A percentile compares a stretch with the other conserved stretches of the same genome.
Evolutionary conservation across 495 filamentous ascomycete genomes (phyloP).

Genomic region (Tuber brumale): DNA sequence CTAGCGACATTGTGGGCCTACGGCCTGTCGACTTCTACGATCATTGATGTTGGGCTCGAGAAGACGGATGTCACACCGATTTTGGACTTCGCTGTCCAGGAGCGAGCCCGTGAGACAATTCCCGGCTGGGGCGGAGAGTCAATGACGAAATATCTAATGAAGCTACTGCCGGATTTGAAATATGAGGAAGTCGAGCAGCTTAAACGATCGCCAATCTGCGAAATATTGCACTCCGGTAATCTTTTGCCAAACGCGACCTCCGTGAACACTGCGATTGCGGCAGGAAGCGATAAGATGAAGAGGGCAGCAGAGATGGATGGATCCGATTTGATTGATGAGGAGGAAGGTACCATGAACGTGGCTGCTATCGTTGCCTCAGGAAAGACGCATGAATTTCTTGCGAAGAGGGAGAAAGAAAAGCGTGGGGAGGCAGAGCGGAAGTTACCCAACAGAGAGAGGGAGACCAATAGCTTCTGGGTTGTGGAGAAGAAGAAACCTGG

Average conservation of each 20-base stretch:
- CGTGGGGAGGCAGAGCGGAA: constrained; percentile 54
- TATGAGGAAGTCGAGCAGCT: constrained; percentile 67
- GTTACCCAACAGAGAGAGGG: constrained; percentile 75
- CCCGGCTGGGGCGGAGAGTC: constrained; percentile 74
- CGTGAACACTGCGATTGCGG: constrained; percentile 43
- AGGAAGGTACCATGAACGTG: constrained; percentile 86
- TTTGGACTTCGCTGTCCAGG: constrained; percentile 63
- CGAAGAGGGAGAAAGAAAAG: constrained; percentile 87
- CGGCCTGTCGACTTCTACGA: constrained; percentile 64
- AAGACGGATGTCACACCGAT: constrained; percentile 91
- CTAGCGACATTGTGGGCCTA: constrained; percentile 78
- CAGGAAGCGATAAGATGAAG: constrained; percentile 41
- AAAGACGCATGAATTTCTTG: constrained; percentile 85
- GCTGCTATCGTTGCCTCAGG: constrained; percentile 88
- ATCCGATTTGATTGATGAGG: constrained; percentile 50
- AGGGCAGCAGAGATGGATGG: constrained; percentile 46
- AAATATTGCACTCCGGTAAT: constrained; percentile 67
- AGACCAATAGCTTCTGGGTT: constrained; percentile 70
- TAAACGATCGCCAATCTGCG: constrained; percentile 81
- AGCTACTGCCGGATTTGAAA: constrained; percentile 72
- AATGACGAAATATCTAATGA: constrained; percentile 69
- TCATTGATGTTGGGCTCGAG: constrained; percentile 81
- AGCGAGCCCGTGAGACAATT: constrained; percentile 56
- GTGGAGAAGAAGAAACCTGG: constrained; percentile 57
- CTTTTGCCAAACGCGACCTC: constrained; percentile 52